These are phyloP conservation scores for Kondoa malvinella DNA, from an alignment of 768 basidiomycete species.

Conservation along the genomic window DNA sequence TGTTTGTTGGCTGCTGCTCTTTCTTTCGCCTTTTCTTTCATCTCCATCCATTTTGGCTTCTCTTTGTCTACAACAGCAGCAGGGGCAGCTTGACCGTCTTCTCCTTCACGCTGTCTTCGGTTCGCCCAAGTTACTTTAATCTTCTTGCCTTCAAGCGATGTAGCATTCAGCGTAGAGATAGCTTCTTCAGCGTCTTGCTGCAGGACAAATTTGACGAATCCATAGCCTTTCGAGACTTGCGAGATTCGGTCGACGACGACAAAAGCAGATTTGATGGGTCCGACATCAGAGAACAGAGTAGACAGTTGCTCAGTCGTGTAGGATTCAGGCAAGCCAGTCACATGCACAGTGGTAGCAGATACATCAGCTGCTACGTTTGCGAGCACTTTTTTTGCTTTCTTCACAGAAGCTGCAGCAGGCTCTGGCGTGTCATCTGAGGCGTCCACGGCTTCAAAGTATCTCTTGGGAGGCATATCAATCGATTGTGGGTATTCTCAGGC, in stretches of 20 bases:
- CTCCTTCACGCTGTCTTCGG: constrained; percentile 20
- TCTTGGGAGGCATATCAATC: not conserved
- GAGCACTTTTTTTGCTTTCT: not conserved
- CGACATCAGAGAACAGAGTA: constrained; percentile 86
- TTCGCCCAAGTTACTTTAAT: constrained; percentile 21
- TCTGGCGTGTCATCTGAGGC: not conserved
- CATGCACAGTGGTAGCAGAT: constrained; percentile 54
- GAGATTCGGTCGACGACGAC: constrained; percentile 51
- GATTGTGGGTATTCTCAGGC: too few relatives aligned
- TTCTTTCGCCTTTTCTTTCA: constrained; percentile 15
- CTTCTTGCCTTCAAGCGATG: constrained; percentile 17
- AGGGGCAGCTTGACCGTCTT: constrained; percentile 15
- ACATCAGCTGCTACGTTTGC: not conserved
- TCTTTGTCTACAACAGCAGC: constrained; percentile 9
- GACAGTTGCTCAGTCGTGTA: constrained; percentile 79
- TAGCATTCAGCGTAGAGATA: constrained; percentile 18
- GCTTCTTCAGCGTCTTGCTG: constrained; percentile 60
- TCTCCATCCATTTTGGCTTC: constrained; percentile 14
- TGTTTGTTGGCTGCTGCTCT: not conserved
- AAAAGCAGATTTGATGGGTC: constrained; percentile 83
- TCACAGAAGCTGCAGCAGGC: not conserved
- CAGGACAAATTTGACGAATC: constrained; percentile 82
- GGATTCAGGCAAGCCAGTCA: constrained; percentile 78
- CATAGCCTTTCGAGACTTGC: constrained; percentile 68
- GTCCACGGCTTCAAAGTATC: not conserved